phyloP scores from a whole-genome alignment of 2,329 filamentous ascomycete species.

The Elsinoe ampelina region DNA sequence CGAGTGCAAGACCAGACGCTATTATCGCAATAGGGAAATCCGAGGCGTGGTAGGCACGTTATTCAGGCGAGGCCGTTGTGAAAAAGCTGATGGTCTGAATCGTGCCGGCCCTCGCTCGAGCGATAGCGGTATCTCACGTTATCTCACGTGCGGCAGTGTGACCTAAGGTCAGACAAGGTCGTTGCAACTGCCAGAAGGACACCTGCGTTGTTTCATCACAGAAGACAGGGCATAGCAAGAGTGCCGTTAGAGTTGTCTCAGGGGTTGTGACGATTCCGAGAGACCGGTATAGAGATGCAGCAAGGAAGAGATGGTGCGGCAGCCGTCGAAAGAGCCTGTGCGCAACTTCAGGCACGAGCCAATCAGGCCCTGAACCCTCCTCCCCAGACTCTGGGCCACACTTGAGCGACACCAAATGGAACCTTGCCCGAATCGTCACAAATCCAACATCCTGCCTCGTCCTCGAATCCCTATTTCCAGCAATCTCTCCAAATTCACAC shows the following conservation, averaged over 20 bases:
- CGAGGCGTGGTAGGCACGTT: background rate
- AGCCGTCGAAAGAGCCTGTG: background rate
- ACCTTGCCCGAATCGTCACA: conserved; percentile 1
- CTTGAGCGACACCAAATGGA: background rate
- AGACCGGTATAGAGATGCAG: background rate
- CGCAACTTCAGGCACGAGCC: conserved; percentile 7
- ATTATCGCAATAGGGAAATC: background rate
- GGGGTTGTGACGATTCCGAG: background rate
- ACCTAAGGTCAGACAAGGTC: background rate
- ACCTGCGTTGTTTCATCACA: background rate
- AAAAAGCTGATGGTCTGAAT: background rate
- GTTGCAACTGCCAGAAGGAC: conserved; percentile 1
- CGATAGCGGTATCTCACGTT: background rate
- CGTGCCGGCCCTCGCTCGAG: background rate
- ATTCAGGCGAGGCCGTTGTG: background rate
- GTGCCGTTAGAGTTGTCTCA: conserved; percentile 10
- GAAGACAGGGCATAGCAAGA: background rate
- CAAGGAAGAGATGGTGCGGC: background rate
- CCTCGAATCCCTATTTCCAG: background rate
- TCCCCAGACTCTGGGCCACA: conserved; percentile 1
- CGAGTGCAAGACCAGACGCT: background rate
- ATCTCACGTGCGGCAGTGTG: background rate
- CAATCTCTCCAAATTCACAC: background rate
- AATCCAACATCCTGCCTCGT: conserved; percentile 12
- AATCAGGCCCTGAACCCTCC: background rate